These are phyloP conservation scores for Kluyveromyces siamensis DNA, from an alignment of 805 yeast genomes.

Conservation along the genomic window DNA sequence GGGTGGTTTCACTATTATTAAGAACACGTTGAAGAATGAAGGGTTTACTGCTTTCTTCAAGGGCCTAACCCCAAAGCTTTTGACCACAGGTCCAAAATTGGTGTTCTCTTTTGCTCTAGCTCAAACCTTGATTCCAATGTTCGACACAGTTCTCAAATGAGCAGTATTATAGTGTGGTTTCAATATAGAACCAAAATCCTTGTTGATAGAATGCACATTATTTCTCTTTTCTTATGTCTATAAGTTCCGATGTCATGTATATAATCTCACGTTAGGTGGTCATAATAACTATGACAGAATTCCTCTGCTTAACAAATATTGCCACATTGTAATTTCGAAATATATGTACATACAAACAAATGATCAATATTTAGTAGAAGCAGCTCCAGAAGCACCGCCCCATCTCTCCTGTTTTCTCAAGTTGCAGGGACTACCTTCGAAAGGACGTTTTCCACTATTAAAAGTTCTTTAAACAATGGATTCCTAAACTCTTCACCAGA, in stretches of 20 bases:
- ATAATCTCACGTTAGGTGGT: too few species aligned
- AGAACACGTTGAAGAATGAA: slow-evolving; percentile 87
- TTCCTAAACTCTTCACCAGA: slow-evolving; percentile 12
- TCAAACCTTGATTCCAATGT: slow-evolving; percentile 92
- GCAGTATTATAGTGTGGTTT: neutral
- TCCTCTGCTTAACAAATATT: too few species aligned
- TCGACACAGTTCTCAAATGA: slow-evolving; percentile 56
- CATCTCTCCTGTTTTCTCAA: slow-evolving; percentile 10
- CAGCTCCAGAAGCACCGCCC: too few species aligned
- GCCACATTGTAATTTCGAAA: too few species aligned
- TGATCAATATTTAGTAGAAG: too few species aligned
- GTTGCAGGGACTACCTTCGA: slow-evolving; percentile 45
- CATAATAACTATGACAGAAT: too few species aligned
- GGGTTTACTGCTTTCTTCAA: slow-evolving; percentile 88
- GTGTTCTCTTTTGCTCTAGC: slow-evolving; percentile 98
- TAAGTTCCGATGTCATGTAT: too few species aligned
- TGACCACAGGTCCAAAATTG: slow-evolving; percentile 96
- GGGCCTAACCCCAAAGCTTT: slow-evolving; percentile 91
- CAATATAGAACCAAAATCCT: too few species aligned
- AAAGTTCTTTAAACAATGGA: slow-evolving; percentile 28
- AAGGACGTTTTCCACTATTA: slow-evolving; percentile 46
- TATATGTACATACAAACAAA: too few species aligned
- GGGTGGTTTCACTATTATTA: slow-evolving; percentile 83
- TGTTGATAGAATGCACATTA: too few species aligned
- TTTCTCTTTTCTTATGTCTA: too few species aligned